These are phyloP conservation scores for Vachellia collinsii DNA, from an alignment of 306 rosid genomes.

Conservation along the genomic window DNA sequence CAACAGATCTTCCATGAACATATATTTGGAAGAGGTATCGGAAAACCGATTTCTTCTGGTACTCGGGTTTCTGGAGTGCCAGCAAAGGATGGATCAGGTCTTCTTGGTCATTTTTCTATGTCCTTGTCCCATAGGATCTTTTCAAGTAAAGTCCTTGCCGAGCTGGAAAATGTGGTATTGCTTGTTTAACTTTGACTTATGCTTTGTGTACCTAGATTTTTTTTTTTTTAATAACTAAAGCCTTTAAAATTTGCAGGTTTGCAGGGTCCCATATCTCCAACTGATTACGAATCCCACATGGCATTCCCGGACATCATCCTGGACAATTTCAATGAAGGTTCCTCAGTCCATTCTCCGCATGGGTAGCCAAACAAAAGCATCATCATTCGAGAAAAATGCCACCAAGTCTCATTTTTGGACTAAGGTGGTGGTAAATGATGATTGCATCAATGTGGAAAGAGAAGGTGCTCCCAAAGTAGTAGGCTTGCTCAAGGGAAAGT, in stretches of 20 bases:
- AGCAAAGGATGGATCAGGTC: conserved; percentile 71
- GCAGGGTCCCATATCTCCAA: conserved; percentile 77
- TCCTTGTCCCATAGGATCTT: conserved; percentile 86
- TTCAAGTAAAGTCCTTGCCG: conserved; percentile 78
- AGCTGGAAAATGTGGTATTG: conserved; percentile 84
- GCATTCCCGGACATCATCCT: conserved; percentile 87
- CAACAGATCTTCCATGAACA: conserved; percentile 84
- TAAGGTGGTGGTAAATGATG: conserved; percentile 77
- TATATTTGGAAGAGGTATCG: conserved; percentile 66
- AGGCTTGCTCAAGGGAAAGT: conserved; percentile 69
- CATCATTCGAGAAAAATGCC: conserved; percentile 40
- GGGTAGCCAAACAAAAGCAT: conserved; percentile 46
- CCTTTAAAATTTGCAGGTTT: conserved; percentile 55
- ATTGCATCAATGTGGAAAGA: conserved; percentile 77
- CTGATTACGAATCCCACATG: conserved; percentile 81
- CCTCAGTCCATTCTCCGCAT: conserved; percentile 66
- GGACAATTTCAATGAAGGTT: conserved; percentile 83
- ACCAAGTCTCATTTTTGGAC: conserved; percentile 74
- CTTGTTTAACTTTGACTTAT: conserved; percentile 28
- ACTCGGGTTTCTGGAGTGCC: conserved; percentile 51
- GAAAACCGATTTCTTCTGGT: conserved; percentile 51
- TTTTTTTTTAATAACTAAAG: conserved; percentile 11
- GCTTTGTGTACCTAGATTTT: conserved; percentile 33
- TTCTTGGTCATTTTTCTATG: conserved; percentile 85
- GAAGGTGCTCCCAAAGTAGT: conserved; percentile 85